Conservation (phyloP, 352 stramenopile species). For the Plasmopara viticola region DNA sequence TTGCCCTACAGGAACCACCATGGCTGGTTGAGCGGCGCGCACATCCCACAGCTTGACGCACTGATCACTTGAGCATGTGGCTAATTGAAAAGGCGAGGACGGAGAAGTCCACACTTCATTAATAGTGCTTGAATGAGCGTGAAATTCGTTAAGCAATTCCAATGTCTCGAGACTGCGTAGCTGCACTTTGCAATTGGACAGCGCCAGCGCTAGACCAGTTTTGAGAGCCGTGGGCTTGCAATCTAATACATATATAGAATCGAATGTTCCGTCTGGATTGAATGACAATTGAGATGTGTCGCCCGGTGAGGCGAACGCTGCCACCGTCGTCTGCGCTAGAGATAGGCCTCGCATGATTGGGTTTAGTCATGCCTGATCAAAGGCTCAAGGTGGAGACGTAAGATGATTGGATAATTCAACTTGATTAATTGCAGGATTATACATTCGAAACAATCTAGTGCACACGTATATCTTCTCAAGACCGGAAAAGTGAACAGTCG, state of each 20-base stretch:
- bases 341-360: conserved; percentile 21
- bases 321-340: conserved; percentile 61
- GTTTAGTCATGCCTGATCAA: neutral
- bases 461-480: too few relatives aligned
- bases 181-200: conserved; percentile 64
- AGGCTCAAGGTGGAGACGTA: too few relatives aligned
- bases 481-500: too few relatives aligned
- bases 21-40: conserved; percentile 41
- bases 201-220: conserved; percentile 51
- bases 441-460: too few relatives aligned
- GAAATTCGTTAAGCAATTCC: conserved; percentile 58
- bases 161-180: conserved; percentile 66
- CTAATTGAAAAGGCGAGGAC: conserved; percentile 52
- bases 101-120: conserved; percentile 76
- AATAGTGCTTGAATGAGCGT: conserved; percentile 72
- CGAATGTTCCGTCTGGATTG: conserved; percentile 55
- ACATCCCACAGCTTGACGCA: conserved; percentile 85
- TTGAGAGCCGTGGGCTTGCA: conserved; percentile 60
- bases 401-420: too few relatives aligned
- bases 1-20: conserved; percentile 54
- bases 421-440: too few relatives aligned
- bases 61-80: conserved; percentile 81
- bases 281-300: conserved; percentile 23
- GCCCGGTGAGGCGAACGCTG: conserved; percentile 43
- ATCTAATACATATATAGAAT: conserved; percentile 84